phyloP scores from a whole-genome alignment of 2,329 filamentous ascomycete genomes.

The Trichoderma sp. region DNA sequence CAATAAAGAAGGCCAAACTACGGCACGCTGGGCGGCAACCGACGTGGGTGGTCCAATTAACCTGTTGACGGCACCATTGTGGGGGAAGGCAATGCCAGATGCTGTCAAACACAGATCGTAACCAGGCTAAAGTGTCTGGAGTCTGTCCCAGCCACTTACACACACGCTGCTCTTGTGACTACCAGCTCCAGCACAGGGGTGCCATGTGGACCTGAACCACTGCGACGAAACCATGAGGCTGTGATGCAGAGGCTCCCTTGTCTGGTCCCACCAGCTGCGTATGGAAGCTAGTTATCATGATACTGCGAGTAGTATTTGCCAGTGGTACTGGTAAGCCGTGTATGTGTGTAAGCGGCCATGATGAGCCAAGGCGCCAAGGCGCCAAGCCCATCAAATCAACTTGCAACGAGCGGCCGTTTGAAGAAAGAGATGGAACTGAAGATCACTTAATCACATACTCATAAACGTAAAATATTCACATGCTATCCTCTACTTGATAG shows the following conservation, averaged over 20 bases:
- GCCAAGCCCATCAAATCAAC: background rate
- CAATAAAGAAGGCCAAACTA: background rate
- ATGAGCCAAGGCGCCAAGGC: background rate
- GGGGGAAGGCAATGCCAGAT: background rate
- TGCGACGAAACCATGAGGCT: background rate
- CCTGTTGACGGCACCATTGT: background rate
- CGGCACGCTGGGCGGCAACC: background rate
- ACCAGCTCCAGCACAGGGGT: background rate
- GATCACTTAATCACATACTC: background rate
- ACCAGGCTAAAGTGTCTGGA: background rate
- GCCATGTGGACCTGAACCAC: background rate
- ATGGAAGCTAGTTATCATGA: background rate
- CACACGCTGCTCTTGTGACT: background rate
- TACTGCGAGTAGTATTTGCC: background rate
- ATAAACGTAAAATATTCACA: background rate
- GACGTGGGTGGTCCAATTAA: too few relatives aligned
- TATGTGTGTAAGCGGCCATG: background rate
- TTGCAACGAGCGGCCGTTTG: background rate
- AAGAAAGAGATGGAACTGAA: background rate
- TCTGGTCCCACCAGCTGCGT: background rate
- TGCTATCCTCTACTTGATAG: background rate
- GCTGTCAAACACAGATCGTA: background rate
- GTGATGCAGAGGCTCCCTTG: background rate
- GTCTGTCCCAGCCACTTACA: background rate
- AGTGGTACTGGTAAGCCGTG: background rate